phyloP scores from a whole-genome alignment of 352 stramenopile species.

The Phytophthora quininea region DNA sequence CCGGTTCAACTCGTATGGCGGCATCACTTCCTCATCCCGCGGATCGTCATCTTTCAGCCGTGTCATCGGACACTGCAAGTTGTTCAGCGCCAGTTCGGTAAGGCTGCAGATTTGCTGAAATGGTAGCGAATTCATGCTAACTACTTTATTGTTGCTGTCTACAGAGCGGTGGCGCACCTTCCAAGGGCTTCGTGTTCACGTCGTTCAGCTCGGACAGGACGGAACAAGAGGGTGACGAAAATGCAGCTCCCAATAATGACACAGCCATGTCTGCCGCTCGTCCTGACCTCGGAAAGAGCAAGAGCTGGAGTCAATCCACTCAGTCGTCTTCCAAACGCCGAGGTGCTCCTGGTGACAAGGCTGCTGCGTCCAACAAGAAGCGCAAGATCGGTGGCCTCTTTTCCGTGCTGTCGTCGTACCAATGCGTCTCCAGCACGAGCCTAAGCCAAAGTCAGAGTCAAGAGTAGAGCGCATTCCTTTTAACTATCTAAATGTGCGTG shows the following conservation, averaged over 20 bases:
- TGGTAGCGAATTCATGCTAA: constrained; percentile 2
- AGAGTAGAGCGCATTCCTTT: constrained; percentile 13
- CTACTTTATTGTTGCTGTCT: constrained; percentile 7
- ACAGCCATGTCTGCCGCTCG: constrained; percentile 19
- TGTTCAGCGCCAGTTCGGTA: constrained; percentile 75
- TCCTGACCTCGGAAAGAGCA: constrained; percentile 52
- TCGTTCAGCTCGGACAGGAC: constrained; percentile 58
- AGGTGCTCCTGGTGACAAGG: neutral
- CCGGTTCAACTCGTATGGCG: constrained; percentile 62
- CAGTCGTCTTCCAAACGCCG: constrained; percentile 32
- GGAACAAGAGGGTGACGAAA: constrained; percentile 45
- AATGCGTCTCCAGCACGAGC: constrained; percentile 58
- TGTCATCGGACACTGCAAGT: constrained; percentile 70
- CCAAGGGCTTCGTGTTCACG: constrained; percentile 85
- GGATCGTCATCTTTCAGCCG: constrained; percentile 73
- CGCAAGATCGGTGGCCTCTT: constrained; percentile 60
- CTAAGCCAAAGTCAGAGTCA: constrained; percentile 28
- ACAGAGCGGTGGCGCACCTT: constrained; percentile 23
- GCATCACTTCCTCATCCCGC: constrained; percentile 44
- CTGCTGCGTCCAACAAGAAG: constrained; percentile 33
- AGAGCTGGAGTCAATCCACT: constrained; percentile 45
- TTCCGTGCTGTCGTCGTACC: constrained; percentile 72
- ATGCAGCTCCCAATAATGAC: constrained; percentile 31
- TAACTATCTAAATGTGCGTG: constrained; percentile 3
- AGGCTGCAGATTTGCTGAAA: constrained; percentile 7